These are phyloP conservation scores for Fraxinus pennsylvanica DNA, from an alignment of 257 asterid species.

Conservation along the genomic window DNA sequence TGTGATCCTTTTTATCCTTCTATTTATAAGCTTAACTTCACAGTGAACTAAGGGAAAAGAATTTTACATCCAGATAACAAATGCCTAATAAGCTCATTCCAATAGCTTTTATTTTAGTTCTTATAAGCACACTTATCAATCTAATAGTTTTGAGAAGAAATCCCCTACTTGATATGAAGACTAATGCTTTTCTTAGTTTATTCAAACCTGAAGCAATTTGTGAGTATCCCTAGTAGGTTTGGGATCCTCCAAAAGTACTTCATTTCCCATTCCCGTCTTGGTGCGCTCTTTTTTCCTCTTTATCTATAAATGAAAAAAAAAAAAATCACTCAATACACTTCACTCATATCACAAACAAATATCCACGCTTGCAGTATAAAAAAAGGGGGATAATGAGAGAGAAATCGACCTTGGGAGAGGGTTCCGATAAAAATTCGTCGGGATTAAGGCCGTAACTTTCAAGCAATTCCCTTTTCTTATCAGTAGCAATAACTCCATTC, in stretches of 20 bases:
- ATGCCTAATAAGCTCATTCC: not conserved
- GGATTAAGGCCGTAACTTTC: constrained; percentile 79
- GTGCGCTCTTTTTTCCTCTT: constrained; percentile 59
- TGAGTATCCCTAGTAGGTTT: constrained; percentile 81
- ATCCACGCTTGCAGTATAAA: not conserved
- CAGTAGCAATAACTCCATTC: constrained; percentile 39
- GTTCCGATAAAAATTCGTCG: constrained; percentile 63
- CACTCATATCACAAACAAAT: not conserved
- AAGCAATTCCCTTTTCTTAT: constrained; percentile 62
- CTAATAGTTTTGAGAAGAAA: not conserved
- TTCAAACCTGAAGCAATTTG: constrained; percentile 86
- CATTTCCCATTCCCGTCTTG: constrained; percentile 34
- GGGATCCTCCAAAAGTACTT: constrained; percentile 47
- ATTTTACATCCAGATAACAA: not conserved
- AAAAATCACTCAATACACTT: not conserved
- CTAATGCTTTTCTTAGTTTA: not conserved
- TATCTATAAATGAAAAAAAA: constrained; percentile 31
- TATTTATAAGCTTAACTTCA: not conserved
- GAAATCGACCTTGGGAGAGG: constrained; percentile 60
- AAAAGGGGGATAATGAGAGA: not conserved
- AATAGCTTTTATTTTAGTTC: not conserved
- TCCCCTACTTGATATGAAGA: not conserved
- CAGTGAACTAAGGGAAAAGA: not conserved
- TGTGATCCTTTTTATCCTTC: not conserved
- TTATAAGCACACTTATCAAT: not conserved